Evolutionary conservation across 768 basidiomycete genomes (phyloP), one percentile per base, ranked within the genome.

Genomic region (Calocybe cyanea): DNA sequence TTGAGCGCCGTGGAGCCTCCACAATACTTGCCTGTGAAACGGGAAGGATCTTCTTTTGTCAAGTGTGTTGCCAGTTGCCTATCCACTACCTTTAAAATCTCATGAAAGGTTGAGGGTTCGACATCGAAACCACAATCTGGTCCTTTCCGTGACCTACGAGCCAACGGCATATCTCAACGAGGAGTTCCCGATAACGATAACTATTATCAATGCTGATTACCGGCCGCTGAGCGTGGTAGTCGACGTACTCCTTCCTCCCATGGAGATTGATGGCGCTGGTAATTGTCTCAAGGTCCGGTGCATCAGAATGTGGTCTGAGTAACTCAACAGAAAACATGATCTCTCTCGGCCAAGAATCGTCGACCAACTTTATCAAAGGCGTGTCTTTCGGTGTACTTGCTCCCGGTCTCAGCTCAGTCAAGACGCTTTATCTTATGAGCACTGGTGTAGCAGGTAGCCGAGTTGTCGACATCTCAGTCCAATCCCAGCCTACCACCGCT

Each of bases 141-240:
- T 63, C 3, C 65, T 89, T 15, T 65, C 70, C 0, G 59, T 93
- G 36, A 61, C 69, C 1, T 84, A 92, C 46, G 65, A 75, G 0
- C 62, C 75, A 1, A 86, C 87, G 0, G 91, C 90, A 1, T 88
- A 85, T 60, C 63, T 95, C 28, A 83, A 87, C 50, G 94, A 96
- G 61, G 73, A 77, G 36, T 89, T 87, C 57, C 83, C 87, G 0
- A 83, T 97, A 53, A 59, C 61, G 9, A 69, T 97, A 33, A 71
- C 79, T 37, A 72, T 95, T 11, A 77, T 67, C 3, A 96, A 93
- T 58, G 57, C 67, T 4, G 92, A 96, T 59, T 77, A 78, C 37
- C 71, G 80, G 15, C 73, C 81, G 19, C 63, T 97, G 9, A 80
- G 87, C 13, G 65, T 90, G 10, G 66, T 73, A 4, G 67, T 92